Percentiles rank a stretch among this genome's conserved stretches.
Conservation (phyloP, 768 basidiomycete genomes). For the Hebeloma cylindrosporum region DNA sequence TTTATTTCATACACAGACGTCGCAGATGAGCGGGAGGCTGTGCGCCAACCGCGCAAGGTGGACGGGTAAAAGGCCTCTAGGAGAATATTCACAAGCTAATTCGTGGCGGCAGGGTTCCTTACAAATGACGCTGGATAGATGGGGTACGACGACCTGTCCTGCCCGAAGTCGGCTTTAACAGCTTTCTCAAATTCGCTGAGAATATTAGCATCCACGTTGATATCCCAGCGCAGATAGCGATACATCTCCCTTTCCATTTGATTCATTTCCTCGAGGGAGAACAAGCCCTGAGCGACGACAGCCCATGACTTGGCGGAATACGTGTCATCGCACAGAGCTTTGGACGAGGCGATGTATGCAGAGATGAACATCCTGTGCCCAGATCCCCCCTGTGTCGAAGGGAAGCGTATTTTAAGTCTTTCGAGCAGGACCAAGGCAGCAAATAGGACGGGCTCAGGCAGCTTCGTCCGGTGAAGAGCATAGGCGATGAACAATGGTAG, state of each 20-base stretch:
- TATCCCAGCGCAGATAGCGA: slow-evolving; percentile 89
- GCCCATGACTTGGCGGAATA: slow-evolving; percentile 94
- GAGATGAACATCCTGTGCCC: slow-evolving; percentile 90
- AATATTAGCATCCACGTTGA: slow-evolving; percentile 67
- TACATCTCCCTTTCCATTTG: slow-evolving; percentile 97
- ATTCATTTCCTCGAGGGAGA: slow-evolving; percentile 84
- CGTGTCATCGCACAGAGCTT: slow-evolving; percentile 92
- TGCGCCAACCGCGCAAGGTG: slow-evolving; percentile 57
- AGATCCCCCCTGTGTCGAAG: slow-evolving; percentile 85
- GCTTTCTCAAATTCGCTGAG: slow-evolving; percentile 60
- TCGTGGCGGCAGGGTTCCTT: slow-evolving; percentile 56
- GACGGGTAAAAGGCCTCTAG: slow-evolving; percentile 55
- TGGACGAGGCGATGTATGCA: slow-evolving; percentile 89
- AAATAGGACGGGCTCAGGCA: slow-evolving; percentile 68
- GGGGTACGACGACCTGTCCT: slow-evolving; percentile 54
- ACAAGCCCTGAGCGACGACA: slow-evolving; percentile 88
- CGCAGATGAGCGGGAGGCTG: slow-evolving; percentile 60
- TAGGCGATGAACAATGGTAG: slow-evolving; percentile 85
- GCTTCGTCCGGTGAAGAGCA: slow-evolving; percentile 79
- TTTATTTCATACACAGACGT: slow-evolving; percentile 58
- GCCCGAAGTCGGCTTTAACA: slow-evolving; percentile 58
- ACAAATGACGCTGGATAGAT: slow-evolving; percentile 61
- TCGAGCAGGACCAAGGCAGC: slow-evolving; percentile 69
- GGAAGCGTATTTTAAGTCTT: slow-evolving; percentile 88
- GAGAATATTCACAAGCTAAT: slow-evolving; percentile 42